Evolutionary conservation across 1,284 basidiomycete genomes (phyloP).

Genomic region (Rhodotorula sp.): DNA sequence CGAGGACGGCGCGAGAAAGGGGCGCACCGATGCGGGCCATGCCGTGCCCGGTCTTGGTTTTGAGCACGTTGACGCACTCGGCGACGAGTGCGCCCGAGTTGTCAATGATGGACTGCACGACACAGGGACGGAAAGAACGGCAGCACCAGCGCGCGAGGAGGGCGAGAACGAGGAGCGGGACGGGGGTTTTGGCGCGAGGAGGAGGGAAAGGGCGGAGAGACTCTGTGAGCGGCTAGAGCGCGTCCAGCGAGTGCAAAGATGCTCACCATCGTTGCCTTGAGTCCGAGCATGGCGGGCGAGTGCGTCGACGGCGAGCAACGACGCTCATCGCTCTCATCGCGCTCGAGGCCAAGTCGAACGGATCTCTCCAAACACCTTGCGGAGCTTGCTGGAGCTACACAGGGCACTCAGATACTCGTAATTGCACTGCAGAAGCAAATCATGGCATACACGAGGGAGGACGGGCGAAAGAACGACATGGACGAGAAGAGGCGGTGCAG

Average conservation of each 20-base stretch:
- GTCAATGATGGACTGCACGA: slow-evolving; percentile 83
- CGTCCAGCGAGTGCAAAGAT: slow-evolving; percentile 43
- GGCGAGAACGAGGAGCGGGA: not conserved
- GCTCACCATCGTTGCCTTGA: slow-evolving; percentile 85
- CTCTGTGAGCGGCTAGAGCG: not conserved
- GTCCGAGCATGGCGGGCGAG: slow-evolving; percentile 72
- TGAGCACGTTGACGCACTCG: slow-evolving; percentile 95
- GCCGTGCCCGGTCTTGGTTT: slow-evolving; percentile 81
- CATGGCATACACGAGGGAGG: too few relatives aligned
- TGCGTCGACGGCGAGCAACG: not conserved
- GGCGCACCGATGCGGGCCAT: slow-evolving; percentile 64
- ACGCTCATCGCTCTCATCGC: too few relatives aligned
- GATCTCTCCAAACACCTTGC: too few relatives aligned
- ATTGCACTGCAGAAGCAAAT: too few relatives aligned
- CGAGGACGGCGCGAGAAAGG: not conserved
- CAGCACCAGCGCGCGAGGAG: slow-evolving; percentile 3
- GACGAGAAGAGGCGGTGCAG: too few relatives aligned
- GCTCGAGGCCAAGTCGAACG: too few relatives aligned
- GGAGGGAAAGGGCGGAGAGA: not conserved
- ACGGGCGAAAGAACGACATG: too few relatives aligned
- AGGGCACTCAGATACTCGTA: too few relatives aligned
- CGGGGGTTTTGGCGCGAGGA: slow-evolving; percentile 4
- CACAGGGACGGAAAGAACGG: slow-evolving; percentile 67
- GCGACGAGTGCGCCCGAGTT: slow-evolving; percentile 96
- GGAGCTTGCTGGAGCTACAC: too few relatives aligned